Evolutionary conservation across 345 rosid genomes (phyloP).

Genomic region (Salix dunnii): DNA sequence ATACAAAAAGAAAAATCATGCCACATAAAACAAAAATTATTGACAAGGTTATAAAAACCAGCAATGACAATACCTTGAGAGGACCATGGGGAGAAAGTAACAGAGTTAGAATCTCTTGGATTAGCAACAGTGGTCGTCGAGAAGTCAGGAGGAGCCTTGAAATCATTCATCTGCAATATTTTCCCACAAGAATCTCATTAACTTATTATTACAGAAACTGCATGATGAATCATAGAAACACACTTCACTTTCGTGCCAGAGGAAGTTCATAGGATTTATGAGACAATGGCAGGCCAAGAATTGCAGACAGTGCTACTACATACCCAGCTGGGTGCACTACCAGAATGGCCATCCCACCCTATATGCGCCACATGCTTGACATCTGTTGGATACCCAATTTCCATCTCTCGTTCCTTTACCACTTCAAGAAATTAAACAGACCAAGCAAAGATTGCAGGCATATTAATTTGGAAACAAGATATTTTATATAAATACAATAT

Average conservation of each 20-base stretch:
- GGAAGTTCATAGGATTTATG: neutral
- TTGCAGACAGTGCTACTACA: conserved; percentile 25
- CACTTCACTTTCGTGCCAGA: neutral
- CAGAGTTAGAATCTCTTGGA: conserved; percentile 51
- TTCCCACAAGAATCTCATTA: conserved; percentile 9
- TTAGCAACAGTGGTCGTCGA: conserved; percentile 50
- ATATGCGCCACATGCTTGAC: conserved; percentile 93
- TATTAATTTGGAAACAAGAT: neutral
- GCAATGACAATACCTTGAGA: conserved; percentile 49
- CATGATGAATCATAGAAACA: neutral
- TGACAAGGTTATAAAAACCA: neutral
- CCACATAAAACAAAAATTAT: neutral
- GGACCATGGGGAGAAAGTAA: conserved; percentile 57
- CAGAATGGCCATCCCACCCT: conserved; percentile 79
- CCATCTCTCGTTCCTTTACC: conserved; percentile 72
- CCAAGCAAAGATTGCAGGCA: neutral
- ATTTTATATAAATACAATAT: no score
- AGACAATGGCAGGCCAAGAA: neutral
- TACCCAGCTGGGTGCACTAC: conserved; percentile 85
- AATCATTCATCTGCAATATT: conserved; percentile 74
- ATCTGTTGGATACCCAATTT: conserved; percentile 93
- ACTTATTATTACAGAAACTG: neutral
- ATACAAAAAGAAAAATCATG: neutral
- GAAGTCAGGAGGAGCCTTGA: conserved; percentile 62
- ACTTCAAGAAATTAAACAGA: conserved; percentile 27